Conservation (phyloP, 352 stramenopile genomes). For the Globisporangium barbulae region DNA sequence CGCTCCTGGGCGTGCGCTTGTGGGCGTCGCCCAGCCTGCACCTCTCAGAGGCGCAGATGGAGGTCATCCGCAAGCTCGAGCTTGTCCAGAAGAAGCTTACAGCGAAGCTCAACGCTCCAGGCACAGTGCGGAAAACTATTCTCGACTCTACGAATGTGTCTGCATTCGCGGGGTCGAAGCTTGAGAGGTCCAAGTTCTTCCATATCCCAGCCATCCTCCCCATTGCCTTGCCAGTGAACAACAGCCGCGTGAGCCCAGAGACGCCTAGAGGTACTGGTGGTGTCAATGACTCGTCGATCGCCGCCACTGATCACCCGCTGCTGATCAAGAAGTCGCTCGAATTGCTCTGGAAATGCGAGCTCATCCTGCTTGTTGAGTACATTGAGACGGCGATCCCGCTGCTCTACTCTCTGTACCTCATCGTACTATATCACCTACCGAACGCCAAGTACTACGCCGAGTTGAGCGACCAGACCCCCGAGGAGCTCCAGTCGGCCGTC, state of each 20-base stretch:
- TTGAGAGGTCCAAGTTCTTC: background rate
- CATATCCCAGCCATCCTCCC: background rate
- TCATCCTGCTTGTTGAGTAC: constrained; percentile 6
- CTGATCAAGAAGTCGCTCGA: constrained; percentile 6
- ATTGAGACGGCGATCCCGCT: constrained; percentile 2
- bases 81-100: background rate
- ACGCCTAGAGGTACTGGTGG: background rate
- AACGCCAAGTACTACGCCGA: constrained; percentile 2
- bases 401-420: constrained; percentile 1
- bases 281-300: too few relatives aligned
- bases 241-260: background rate
- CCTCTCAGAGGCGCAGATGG: background rate
- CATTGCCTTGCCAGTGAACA: background rate
- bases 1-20: background rate
- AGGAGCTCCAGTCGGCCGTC: background rate
- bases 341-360: constrained; percentile 10
- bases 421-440: background rate
- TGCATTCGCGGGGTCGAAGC: background rate
- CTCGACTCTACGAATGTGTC: background rate
- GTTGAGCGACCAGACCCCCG: background rate
- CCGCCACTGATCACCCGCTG: background rate
- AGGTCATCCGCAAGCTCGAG: background rate
- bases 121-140: background rate
- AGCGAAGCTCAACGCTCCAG: background rate
- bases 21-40: background rate